phyloP scores from a whole-genome alignment of 2,329 filamentous ascomycete species.

The Xylariaceae sp. region DNA sequence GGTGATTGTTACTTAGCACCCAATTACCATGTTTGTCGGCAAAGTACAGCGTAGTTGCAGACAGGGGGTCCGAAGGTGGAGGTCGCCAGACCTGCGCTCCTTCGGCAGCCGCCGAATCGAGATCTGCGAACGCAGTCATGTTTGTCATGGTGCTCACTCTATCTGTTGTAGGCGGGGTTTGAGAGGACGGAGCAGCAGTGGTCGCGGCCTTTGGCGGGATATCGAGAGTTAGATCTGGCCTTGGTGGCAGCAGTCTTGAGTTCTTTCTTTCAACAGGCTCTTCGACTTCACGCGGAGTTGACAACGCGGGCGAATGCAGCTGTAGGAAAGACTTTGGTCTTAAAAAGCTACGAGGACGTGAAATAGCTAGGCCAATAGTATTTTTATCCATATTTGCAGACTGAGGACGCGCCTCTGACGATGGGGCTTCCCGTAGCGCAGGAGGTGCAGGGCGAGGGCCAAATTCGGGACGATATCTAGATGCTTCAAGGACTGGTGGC shows the following conservation, averaged over 20 bases:
- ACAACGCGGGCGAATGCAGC: constrained; percentile 8
- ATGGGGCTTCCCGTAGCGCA: constrained; percentile 21
- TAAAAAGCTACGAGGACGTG: constrained; percentile 32
- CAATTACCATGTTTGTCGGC: constrained; percentile 52
- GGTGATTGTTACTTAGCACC: constrained; percentile 43
- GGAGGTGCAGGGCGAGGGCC: constrained; percentile 20
- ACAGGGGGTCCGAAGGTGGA: constrained; percentile 43
- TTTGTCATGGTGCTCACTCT: constrained; percentile 42
- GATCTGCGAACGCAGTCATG: constrained; percentile 33
- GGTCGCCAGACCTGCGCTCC: constrained; percentile 48
- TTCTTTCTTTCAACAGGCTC: constrained; percentile 31
- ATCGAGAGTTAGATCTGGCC: constrained; percentile 41
- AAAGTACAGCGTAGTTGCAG: constrained; percentile 46
- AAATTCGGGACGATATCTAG: constrained; percentile 29
- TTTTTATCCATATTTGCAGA: constrained; percentile 27
- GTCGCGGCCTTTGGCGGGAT: constrained; percentile 31
- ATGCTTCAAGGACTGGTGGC: constrained; percentile 34
- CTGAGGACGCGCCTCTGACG: constrained; percentile 12
- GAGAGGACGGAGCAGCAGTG: constrained; percentile 35
- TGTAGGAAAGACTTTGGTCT: constrained; percentile 9
- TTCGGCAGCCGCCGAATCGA: constrained; percentile 34
- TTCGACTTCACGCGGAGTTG: constrained; percentile 22
- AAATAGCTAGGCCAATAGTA: constrained; percentile 45
- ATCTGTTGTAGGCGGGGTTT: constrained; percentile 46
- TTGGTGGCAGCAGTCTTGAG: constrained; percentile 44